Base-by-base conservation (phyloP, 2,329 filamentous ascomycete genomes). In the Botrytis elliptica region DNA sequence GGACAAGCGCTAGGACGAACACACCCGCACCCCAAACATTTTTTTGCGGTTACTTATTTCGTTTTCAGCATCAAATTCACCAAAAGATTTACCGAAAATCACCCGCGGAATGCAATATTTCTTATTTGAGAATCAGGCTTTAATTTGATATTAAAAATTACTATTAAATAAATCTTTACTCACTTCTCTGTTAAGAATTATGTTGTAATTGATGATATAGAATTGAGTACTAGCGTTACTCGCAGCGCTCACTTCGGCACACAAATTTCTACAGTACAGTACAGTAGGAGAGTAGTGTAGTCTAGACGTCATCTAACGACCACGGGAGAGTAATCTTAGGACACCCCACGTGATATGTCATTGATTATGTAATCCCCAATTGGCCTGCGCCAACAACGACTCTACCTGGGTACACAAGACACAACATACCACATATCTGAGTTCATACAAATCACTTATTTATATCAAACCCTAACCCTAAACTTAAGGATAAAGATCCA, bases 1-100 rank as follows among this genome's bases (percentile, higher is more conserved):
- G n/a, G 25, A 16, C 25, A 29, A 55, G 16, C 52, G 52, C 52
- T 57, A 57, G 16, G 18, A 18, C n/a, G 6, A 57, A 57, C 7
- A 25, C 7, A 22, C 7, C 36, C 36, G 36, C 46, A 49, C 20
- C 22, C 20, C n/a, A 29, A 57, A 29, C 14, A 29, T 57, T 57
- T 57, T 52, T 57, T 29, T 6, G 25, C 52, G n/a, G n/a, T 57
- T 29, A 1, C 9, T 29, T 18, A 33, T 57, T 57, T 33, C 18
- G 52, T 57, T 57, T 57, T 57, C 52, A 57, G 52, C 52, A 57
- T 57, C 52, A 29, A 57, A 57, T 57, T 57, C 52, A 57, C 52
- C 6, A 57, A 18, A 57, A n/a, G 3, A 29, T 57, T 57, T 7
- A 57, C 52, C 52, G 52, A 57, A 29, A 57, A 29, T 57, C n/a